phyloP scores from a whole-genome alignment of 192 early-diverging fungal species.

The Coemansia sp. region DNA sequence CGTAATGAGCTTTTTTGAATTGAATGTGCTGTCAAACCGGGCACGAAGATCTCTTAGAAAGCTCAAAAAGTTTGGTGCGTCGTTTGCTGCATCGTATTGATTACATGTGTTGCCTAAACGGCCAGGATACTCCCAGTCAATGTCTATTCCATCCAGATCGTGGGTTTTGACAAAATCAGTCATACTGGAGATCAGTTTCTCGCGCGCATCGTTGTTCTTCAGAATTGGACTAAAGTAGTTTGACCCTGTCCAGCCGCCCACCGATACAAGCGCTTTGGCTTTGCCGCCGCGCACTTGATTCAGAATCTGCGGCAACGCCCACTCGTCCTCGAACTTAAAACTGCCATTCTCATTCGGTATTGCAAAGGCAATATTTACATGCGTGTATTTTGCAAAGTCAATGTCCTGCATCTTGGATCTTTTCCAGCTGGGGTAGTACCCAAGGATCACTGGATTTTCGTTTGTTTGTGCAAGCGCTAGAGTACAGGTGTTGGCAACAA shows the following conservation, averaged over 20 bases:
- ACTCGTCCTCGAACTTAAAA: constrained; percentile 24
- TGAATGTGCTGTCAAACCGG: constrained; percentile 20
- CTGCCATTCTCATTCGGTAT: constrained; percentile 42
- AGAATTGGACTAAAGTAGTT: constrained; percentile 63
- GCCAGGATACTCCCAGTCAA: constrained; percentile 77
- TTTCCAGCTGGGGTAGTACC: constrained; percentile 39
- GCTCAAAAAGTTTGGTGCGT: constrained; percentile 64
- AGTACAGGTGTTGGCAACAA: not conserved
- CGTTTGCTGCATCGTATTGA: constrained; percentile 55
- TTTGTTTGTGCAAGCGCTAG: not conserved
- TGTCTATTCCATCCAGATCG: constrained; percentile 63
- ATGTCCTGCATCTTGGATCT: constrained; percentile 13
- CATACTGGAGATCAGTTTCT: constrained; percentile 61
- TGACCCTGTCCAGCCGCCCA: constrained; percentile 77
- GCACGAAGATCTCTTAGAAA: constrained; percentile 62
- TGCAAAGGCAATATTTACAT: constrained; percentile 67
- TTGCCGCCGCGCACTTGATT: constrained; percentile 51
- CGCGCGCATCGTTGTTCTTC: constrained; percentile 46
- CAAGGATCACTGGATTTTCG: constrained; percentile 11
- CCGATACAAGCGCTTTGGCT: constrained; percentile 65
- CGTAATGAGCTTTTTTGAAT: constrained; percentile 59
- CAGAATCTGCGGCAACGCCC: constrained; percentile 46
- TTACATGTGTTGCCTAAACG: constrained; percentile 50
- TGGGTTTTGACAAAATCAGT: constrained; percentile 57
- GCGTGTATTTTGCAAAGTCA: constrained; percentile 58